Evolutionary conservation across 2,329 filamentous ascomycete genomes (phyloP).

Genomic region (Cladosporium cucumerinum): DNA sequence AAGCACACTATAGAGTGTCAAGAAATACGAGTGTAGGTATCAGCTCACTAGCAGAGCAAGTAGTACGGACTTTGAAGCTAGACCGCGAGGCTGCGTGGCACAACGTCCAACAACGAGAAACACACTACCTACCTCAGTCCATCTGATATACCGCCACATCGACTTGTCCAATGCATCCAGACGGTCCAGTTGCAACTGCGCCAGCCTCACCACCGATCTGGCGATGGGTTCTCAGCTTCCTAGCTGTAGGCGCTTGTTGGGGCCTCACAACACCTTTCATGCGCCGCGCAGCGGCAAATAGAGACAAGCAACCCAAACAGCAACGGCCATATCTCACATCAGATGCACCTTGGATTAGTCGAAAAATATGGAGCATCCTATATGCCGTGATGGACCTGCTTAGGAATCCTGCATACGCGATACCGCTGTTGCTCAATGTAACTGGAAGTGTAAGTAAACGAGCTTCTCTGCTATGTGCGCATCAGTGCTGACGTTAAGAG

Average conservation of each 20-base stretch:
- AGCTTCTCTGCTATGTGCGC: background rate
- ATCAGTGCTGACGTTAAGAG: background rate
- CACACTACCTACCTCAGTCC: background rate
- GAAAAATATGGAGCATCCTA: constrained; percentile 61
- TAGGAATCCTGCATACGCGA: constrained; percentile 74
- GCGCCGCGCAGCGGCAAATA: constrained; percentile 71
- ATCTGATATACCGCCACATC: background rate
- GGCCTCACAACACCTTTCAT: constrained; percentile 74
- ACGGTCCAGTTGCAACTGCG: constrained; percentile 24
- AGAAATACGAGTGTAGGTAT: background rate
- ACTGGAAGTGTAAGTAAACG: constrained; percentile 63
- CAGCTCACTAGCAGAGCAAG: background rate
- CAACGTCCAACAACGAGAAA: background rate
- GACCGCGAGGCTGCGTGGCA: background rate
- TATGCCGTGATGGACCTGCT: constrained; percentile 77
- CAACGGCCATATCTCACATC: constrained; percentile 53
- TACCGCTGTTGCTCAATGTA: constrained; percentile 81
- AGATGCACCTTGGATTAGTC: constrained; percentile 51
- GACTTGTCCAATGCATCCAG: constrained; percentile 28
- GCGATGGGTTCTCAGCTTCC: constrained; percentile 84
- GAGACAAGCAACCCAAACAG: constrained; percentile 45
- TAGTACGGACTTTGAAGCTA: too few relatives aligned
- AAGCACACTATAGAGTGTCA: background rate
- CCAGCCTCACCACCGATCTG: constrained; percentile 49
- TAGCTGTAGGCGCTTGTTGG: constrained; percentile 89